Conservation (phyloP, 305 asterid genomes). For the Fraxinus dipetala region DNA sequence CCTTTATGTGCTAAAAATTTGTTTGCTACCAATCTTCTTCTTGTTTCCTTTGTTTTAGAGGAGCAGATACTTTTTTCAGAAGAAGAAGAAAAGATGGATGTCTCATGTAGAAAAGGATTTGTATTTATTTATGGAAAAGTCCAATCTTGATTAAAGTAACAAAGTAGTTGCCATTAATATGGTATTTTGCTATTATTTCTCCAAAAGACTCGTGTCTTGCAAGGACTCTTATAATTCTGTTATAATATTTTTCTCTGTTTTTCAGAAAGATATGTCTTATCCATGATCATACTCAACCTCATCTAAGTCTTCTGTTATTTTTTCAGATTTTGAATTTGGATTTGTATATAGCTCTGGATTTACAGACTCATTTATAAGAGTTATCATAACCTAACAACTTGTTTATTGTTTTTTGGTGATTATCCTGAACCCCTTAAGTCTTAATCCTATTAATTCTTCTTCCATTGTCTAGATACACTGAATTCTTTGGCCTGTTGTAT, state of each 20-base stretch:
- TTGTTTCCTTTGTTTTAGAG: neutral
- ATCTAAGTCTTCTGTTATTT: neutral
- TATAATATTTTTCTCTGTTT: neutral
- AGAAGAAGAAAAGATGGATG: neutral
- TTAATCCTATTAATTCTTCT: neutral
- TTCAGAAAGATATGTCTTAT: neutral
- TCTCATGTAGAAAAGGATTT: neutral
- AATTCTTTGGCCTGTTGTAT: neutral
- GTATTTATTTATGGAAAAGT: neutral
- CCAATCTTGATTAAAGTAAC: neutral
- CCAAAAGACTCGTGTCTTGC: neutral
- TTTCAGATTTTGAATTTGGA: neutral
- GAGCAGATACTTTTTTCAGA: neutral
- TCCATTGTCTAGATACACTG: neutral
- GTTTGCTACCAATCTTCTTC: neutral
- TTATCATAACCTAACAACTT: neutral
- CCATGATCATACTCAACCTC: neutral
- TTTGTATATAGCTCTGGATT: neutral
- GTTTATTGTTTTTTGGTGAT: neutral
- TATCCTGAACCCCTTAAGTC: neutral
- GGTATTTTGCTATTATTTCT: neutral
- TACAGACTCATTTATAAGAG: neutral
- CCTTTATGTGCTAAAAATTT: neutral
- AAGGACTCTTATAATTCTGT: neutral
- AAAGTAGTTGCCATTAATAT: neutral